A percentile compares a stretch with the other conserved stretches of the same genome.
These are phyloP conservation scores for Calcarisporium arbuscula DNA, from an alignment of 2,329 filamentous ascomycete genomes.

Conservation along the genomic window DNA sequence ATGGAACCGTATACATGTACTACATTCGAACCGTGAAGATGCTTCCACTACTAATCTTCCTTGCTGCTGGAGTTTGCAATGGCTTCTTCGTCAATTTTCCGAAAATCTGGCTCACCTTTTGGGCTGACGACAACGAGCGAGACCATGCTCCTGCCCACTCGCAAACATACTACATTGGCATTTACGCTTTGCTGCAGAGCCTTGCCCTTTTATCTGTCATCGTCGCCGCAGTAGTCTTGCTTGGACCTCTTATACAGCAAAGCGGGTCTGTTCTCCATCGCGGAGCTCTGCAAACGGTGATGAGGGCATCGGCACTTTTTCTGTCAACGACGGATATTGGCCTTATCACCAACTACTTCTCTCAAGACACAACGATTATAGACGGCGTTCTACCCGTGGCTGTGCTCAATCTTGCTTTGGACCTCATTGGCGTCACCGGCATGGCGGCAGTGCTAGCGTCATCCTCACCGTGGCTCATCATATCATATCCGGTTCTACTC, in stretches of 20 bases:
- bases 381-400: conserved; percentile 25
- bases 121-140: not conserved
- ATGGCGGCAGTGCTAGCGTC: too few species aligned
- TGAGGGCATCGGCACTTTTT: conserved; percentile 26
- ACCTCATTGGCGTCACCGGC: too few species aligned
- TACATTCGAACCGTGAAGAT: conserved; percentile 5
- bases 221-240: not conserved
- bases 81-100: too few species aligned
- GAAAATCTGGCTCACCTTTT: not conserved
- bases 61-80: too few species aligned
- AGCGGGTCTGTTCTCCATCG: not conserved
- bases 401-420: conserved; percentile 18
- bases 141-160: not conserved
- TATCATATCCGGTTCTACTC: too few species aligned
- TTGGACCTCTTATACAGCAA: not conserved
- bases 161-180: conserved; percentile 1
- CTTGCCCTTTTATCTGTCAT: too few species aligned
- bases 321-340: conserved; percentile 30
- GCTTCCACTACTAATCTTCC: too few species aligned
- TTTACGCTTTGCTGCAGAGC: conserved; percentile 4
- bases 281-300: not conserved
- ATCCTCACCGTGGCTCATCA: too few species aligned
- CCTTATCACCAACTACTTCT: conserved; percentile 30
- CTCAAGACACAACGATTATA: conserved; percentile 30
- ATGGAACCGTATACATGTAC: conserved; percentile 6